Conservation (phyloP, 1,284 basidiomycete genomes). For the Apiotrichum gamsii region DNA sequence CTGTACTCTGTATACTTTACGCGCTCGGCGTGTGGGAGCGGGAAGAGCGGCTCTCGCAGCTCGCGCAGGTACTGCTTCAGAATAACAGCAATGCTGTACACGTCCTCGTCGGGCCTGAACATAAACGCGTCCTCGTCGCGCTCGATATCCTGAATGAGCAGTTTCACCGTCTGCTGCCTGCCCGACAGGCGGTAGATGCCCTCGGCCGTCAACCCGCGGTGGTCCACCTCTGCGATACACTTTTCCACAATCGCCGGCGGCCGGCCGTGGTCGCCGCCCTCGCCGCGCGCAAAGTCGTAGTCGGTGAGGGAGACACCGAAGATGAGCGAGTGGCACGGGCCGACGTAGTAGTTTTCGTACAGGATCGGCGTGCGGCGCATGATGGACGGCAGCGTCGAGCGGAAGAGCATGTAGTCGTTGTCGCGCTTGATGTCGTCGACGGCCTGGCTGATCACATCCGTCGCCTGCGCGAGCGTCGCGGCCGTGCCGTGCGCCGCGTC, state of each 20-base stretch:
- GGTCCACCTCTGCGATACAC: constrained; percentile 78
- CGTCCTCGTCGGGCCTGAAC: constrained; percentile 73
- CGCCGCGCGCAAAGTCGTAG: constrained; percentile 76
- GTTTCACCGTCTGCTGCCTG: constrained; percentile 74
- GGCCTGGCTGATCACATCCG: constrained; percentile 46
- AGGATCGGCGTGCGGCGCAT: constrained; percentile 22
- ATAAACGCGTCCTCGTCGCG: constrained; percentile 77
- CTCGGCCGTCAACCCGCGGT: constrained; percentile 66
- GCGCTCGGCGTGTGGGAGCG: constrained; percentile 72
- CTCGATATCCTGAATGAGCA: constrained; percentile 83
- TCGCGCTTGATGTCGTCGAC: constrained; percentile 64
- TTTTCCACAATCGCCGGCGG: constrained; percentile 78
- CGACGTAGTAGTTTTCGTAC: constrained; percentile 53
- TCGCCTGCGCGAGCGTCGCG: constrained; percentile 54
- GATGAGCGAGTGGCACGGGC: constrained; percentile 70
- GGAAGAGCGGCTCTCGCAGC: constrained; percentile 88
- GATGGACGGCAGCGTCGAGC: constrained; percentile 4
- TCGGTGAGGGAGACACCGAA: constrained; percentile 89
- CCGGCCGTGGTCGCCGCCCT: constrained; percentile 56
- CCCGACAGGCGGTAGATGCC: constrained; percentile 61
- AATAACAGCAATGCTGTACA: constrained; percentile 81
- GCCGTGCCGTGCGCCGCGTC: constrained; percentile 58
- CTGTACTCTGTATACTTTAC: constrained; percentile 71
- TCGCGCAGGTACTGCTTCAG: constrained; percentile 84
- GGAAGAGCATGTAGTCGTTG: constrained; percentile 51